These are phyloP conservation scores for Paraphysoderma sedebokerense DNA, from an alignment of 371 early-diverging fungal species.

Conservation along the genomic window DNA sequence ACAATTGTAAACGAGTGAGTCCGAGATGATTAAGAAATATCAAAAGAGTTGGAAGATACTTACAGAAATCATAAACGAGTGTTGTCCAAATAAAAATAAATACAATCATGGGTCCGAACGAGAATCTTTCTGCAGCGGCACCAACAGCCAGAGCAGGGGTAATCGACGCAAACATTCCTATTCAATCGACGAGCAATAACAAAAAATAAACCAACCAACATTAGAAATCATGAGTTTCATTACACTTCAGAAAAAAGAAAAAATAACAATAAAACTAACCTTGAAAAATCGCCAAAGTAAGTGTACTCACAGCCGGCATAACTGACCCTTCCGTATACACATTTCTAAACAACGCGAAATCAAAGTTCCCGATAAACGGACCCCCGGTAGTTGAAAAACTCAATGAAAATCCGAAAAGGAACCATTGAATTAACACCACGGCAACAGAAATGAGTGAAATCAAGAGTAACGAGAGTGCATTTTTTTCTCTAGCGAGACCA, in stretches of 20 bases:
- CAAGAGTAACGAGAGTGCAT: conserved; percentile 61
- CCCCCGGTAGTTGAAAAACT: conserved; percentile 53
- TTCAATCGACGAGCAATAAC: background rate
- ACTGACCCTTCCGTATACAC: conserved; percentile 33
- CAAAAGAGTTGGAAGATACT: background rate
- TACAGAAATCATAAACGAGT: conserved; percentile 43
- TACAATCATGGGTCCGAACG: conserved; percentile 58
- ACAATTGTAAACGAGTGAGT: background rate
- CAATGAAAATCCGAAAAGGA: conserved; percentile 70
- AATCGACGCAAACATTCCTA: conserved; percentile 27
- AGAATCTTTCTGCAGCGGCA: conserved; percentile 52
- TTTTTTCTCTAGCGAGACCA: conserved; percentile 71
- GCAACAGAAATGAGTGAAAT: conserved; percentile 42
- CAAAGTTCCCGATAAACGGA: conserved; percentile 61
- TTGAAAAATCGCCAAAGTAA: conserved; percentile 58
- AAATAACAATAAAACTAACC: conserved; percentile 46
- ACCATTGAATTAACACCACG: conserved; percentile 74
- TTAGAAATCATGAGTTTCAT: background rate
- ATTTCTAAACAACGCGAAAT: conserved; percentile 43
- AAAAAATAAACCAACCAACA: background rate
- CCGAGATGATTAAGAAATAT: conserved; percentile 11
- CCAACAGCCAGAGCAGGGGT: conserved; percentile 86
- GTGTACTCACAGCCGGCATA: conserved; percentile 37
- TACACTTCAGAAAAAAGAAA: background rate
- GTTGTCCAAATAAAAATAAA: conserved; percentile 89